phyloP scores from a whole-genome alignment of 2,329 filamentous ascomycete genomes.

The Blumeriella jaapii region DNA sequence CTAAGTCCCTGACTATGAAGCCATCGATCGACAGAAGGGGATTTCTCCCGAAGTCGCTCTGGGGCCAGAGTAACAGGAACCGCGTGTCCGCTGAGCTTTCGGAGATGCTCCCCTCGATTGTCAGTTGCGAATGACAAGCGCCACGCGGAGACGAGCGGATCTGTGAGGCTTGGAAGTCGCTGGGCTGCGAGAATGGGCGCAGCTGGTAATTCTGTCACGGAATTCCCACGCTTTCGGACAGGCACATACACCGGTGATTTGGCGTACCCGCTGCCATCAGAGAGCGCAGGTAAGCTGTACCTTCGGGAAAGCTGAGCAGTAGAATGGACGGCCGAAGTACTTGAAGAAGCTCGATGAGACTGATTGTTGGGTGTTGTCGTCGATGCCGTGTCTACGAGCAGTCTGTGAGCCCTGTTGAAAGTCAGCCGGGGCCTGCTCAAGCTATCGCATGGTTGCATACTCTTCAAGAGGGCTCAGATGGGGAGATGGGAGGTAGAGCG shows the following conservation, averaged over 20 bases:
- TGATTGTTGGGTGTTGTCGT: slow-evolving; percentile 1
- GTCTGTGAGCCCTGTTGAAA: background rate
- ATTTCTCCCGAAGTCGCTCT: slow-evolving; percentile 4
- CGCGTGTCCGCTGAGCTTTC: slow-evolving; percentile 19
- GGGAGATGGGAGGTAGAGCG: slow-evolving; percentile 6
- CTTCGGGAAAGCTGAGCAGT: slow-evolving; percentile 1
- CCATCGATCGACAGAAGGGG: slow-evolving; percentile 13
- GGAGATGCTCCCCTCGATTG: slow-evolving; percentile 19
- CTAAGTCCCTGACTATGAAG: slow-evolving; percentile 18
- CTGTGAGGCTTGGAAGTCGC: slow-evolving; percentile 20
- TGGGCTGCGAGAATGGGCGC: slow-evolving; percentile 18
- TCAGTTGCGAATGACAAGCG: slow-evolving; percentile 23
- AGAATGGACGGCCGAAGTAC: slow-evolving; percentile 8
- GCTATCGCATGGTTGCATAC: background rate
- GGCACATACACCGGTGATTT: slow-evolving; percentile 6
- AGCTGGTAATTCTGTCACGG: slow-evolving; percentile 14
- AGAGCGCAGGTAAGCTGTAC: slow-evolving; percentile 17
- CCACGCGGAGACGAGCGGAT: slow-evolving; percentile 22
- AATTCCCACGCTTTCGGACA: slow-evolving; percentile 14
- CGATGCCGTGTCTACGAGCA: slow-evolving; percentile 1
- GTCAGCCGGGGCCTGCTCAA: background rate
- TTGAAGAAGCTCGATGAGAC: slow-evolving; percentile 7
- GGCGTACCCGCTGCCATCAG: slow-evolving; percentile 1
- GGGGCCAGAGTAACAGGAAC: slow-evolving; percentile 5
- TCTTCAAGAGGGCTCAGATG: slow-evolving; percentile 1